Evolutionary conservation across 768 basidiomycete genomes (phyloP).

Genomic region (Tricholomella constricta): DNA sequence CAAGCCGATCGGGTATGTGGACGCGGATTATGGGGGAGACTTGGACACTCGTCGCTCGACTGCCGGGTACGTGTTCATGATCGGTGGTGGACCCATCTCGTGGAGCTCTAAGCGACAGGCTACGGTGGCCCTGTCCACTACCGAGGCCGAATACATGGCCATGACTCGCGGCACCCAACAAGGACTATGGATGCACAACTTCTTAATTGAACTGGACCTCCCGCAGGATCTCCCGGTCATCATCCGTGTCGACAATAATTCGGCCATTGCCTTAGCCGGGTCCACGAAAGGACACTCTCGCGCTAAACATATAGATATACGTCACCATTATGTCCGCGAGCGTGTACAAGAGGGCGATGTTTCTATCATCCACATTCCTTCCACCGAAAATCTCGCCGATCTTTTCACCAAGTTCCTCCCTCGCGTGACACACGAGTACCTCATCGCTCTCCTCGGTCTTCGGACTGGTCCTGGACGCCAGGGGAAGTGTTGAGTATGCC

Average conservation of each 20-base stretch:
- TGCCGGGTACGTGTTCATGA: conserved; percentile 24
- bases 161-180: conserved; percentile 23
- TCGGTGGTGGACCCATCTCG: conserved; percentile 24
- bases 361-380: conserved; percentile 11
- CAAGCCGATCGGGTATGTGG: conserved; percentile 13
- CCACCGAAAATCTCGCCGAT: conserved; percentile 29
- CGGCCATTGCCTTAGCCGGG: conserved; percentile 27
- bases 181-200: conserved; percentile 24
- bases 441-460: background rate
- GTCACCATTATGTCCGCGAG: too few species aligned
- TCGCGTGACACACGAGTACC: background rate
- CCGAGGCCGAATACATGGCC: too few species aligned
- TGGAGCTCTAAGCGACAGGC: conserved; percentile 35
- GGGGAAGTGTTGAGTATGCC: too few species aligned
- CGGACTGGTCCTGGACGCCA: background rate
- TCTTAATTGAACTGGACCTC: conserved; percentile 21
- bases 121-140: too few species aligned
- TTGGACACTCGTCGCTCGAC: conserved; percentile 24
- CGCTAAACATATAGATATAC: conserved; percentile 33
- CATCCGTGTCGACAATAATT: conserved; percentile 27
- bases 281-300: conserved; percentile 25
- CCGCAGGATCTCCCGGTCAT: conserved; percentile 3
- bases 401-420: conserved; percentile 32
- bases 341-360: conserved; percentile 18
- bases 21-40: conserved; percentile 32